Evolutionary conservation across 2,329 filamentous ascomycete genomes (phyloP).

Genomic region (Harringtonia lauricola): DNA sequence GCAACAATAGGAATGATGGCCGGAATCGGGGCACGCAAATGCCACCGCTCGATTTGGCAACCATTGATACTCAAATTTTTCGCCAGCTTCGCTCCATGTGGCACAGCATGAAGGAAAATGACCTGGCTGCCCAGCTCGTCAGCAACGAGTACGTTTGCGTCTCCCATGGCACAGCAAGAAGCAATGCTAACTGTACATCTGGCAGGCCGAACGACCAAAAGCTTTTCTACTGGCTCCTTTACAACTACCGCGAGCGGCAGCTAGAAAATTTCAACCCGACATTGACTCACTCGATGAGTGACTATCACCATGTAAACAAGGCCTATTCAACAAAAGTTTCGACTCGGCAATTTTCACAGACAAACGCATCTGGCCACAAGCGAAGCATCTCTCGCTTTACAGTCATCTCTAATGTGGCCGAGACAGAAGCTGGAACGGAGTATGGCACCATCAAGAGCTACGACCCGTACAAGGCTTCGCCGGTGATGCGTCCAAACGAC

Average conservation of each 20-base stretch:
- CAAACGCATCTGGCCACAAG: slow-evolving; percentile 33
- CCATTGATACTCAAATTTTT: slow-evolving; percentile 72
- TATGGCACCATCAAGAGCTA: slow-evolving; percentile 53
- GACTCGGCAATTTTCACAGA: slow-evolving; percentile 46
- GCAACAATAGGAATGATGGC: slow-evolving; percentile 38
- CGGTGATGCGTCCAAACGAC: slow-evolving; percentile 27
- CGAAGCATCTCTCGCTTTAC: slow-evolving; percentile 51
- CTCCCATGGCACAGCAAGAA: neutral
- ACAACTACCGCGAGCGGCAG: slow-evolving; percentile 73
- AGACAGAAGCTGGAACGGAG: slow-evolving; percentile 27
- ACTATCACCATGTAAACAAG: slow-evolving; percentile 72
- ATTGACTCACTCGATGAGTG: slow-evolving; percentile 75
- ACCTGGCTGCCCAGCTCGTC: slow-evolving; percentile 58
- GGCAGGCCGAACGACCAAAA: slow-evolving; percentile 80
- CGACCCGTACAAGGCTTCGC: slow-evolving; percentile 71
- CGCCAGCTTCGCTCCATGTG: slow-evolving; percentile 82
- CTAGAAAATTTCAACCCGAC: slow-evolving; percentile 78
- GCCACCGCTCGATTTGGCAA: slow-evolving; percentile 45
- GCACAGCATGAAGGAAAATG: slow-evolving; percentile 71
- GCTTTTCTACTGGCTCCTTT: slow-evolving; percentile 78
- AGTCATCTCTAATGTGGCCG: slow-evolving; percentile 51
- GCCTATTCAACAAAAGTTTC: slow-evolving; percentile 48
- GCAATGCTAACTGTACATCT: neutral
- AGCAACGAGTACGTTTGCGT: slow-evolving; percentile 44
- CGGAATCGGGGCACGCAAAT: slow-evolving; percentile 47